Base-by-base conservation (phyloP, 2,329 filamentous ascomycete species). In the Eutypella sp. region DNA sequence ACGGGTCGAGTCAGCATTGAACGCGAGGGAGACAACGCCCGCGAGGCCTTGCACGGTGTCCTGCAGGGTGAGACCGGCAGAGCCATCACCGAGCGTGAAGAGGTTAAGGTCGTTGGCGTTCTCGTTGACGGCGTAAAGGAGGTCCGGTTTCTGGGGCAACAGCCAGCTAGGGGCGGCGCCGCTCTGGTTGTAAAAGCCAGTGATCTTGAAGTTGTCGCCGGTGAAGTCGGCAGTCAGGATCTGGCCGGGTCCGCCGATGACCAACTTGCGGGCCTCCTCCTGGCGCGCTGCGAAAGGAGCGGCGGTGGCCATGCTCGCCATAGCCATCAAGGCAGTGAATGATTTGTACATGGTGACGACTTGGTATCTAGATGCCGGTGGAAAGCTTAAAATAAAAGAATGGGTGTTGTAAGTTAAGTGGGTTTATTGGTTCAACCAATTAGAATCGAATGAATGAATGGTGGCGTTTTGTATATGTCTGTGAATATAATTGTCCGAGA, bases 81-180 rank as follows among this genome's bases (percentile, higher is more conserved):
- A 54, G 29, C 52, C 49, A 4, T 57, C 49, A 48, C 72, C 63
- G 25, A 73, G 61, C 16, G 57, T 61, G 54, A 72, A 73, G 15
- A 69, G 55, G 47, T 67, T 65, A n/a, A 70, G 59, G 38, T 59
- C 54, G 41, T 60, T 58, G 51, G 64, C 62, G 52, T 68, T 69
- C 65, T 79, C 75, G 50, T 78, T 67, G 18, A 73, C 69, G 38
- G 70, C 70, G 47, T 74, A 77, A 37, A 78, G 47, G 4, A 60
- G 54, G 54, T 67, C 63, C 22, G 67, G 66, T 16, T 61, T 48
- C 41, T 64, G 65, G 57, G 67, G 68, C 33, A 66, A 59, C 59
- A 78, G 59, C 74, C 74, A 78, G 49, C 70, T 74, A 19, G 73
- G 67, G 1, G 49, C 53, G 3, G 61, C 56, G 39, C 64, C 64